Conservation (phyloP, 495 filamentous ascomycete species). For the Tuber borchii region DNA sequence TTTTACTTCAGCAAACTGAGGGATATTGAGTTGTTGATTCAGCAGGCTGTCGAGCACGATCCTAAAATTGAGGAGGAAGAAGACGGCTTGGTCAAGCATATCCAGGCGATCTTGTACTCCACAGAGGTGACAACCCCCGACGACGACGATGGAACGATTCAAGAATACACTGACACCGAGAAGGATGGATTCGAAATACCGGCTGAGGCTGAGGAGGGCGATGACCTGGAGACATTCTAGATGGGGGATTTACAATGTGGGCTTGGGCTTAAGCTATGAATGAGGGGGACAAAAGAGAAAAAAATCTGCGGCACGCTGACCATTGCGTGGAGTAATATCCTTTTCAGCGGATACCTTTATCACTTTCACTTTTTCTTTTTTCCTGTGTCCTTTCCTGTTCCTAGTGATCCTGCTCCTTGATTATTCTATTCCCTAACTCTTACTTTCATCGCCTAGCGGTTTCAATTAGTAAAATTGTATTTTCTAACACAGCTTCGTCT, state of each 20-base stretch:
- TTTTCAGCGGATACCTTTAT: constrained; percentile 18
- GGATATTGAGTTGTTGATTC: constrained; percentile 90
- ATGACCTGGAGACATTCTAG: constrained; percentile 75
- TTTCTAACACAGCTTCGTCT: constrained; percentile 21
- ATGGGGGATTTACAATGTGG: constrained; percentile 14
- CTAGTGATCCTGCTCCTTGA: constrained; percentile 2
- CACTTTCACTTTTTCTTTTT: constrained; percentile 9
- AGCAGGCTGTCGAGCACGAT: constrained; percentile 82
- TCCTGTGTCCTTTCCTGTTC: constrained; percentile 10
- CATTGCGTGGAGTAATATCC: constrained; percentile 21
- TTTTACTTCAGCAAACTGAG: constrained; percentile 98
- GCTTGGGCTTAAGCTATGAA: not conserved
- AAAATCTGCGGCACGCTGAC: constrained; percentile 4
- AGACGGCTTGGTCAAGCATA: constrained; percentile 81
- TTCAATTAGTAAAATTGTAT: constrained; percentile 30
- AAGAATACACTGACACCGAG: constrained; percentile 21
- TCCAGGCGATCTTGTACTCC: constrained; percentile 93
- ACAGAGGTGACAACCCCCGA: constrained; percentile 60
- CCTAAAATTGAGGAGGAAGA: constrained; percentile 90
- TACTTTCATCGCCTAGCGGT: not conserved
- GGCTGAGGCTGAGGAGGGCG: constrained; percentile 55
- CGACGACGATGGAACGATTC: constrained; percentile 15
- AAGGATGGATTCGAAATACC: constrained; percentile 77
- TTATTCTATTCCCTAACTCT: constrained; percentile 10
- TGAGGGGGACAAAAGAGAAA: not conserved